phyloP scores from a whole-genome alignment of 257 asterid species.

The Solanum bulbocastanum region DNA sequence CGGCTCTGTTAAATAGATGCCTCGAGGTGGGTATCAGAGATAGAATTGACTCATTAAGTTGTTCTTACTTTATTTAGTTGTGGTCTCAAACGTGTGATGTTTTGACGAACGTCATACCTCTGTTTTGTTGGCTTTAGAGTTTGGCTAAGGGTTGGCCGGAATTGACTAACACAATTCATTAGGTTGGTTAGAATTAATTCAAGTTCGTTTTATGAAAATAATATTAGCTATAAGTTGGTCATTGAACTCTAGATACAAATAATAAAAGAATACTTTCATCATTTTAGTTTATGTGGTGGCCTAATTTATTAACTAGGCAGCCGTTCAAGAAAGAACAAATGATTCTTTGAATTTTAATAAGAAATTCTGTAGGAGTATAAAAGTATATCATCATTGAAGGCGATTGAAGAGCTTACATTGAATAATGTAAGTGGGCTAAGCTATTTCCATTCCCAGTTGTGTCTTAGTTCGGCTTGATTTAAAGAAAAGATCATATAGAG shows the following conservation, averaged over 20 bases:
- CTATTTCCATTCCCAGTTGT: background rate
- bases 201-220: background rate
- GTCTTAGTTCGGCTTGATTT: fast-evolving
- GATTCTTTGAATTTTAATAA: background rate
- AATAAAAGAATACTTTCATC: background rate
- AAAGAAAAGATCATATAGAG: no score
- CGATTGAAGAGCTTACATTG: background rate
- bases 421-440: background rate
- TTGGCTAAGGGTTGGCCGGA: background rate
- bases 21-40: conserved; percentile 43
- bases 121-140: conserved; percentile 6
- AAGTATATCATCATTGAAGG: background rate
- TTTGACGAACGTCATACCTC: conserved; percentile 34
- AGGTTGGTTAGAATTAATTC: background rate
- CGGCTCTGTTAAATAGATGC: conserved; percentile 14
- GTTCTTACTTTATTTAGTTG: conserved; percentile 26
- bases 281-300: background rate
- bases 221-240: background rate
- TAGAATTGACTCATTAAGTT: background rate
- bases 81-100: conserved; percentile 26
- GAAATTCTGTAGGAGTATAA: background rate
- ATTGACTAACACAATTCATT: background rate
- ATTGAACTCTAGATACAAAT: background rate
- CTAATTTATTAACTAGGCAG: background rate
- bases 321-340: background rate